Percentiles rank a stretch among this genome's conserved stretches.
Evolutionary conservation across 2,329 filamentous ascomycete species (phyloP).

Genomic region (Amauroascus verrucosus): DNA sequence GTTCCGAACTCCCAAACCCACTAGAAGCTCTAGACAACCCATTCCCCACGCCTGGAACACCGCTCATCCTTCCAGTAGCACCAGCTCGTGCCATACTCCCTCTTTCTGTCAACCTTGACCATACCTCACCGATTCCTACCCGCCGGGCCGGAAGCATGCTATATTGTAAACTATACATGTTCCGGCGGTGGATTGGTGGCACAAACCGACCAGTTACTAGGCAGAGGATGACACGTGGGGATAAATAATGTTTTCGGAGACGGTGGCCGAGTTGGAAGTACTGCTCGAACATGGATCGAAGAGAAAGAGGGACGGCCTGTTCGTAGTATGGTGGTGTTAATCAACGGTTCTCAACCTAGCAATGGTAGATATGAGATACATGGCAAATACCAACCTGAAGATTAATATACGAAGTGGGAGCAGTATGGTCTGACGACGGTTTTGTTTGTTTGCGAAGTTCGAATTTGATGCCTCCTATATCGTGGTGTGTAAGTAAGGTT

Average conservation of each 20-base stretch:
- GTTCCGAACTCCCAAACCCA: conserved; percentile 2
- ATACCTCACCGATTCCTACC: conserved; percentile 74
- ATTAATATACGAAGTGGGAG: conserved; percentile 70
- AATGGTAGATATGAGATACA: no score
- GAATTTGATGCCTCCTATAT: conserved; percentile 69
- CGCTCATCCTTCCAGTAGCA: conserved; percentile 20
- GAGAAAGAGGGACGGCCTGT: conserved; percentile 76
- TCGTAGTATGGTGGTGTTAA: neutral
- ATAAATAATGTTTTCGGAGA: conserved; percentile 90
- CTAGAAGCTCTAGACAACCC: conserved; percentile 26
- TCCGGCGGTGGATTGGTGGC: conserved; percentile 86
- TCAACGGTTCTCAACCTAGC: no score
- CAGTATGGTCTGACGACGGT: conserved; percentile 24
- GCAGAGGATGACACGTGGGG: conserved; percentile 75
- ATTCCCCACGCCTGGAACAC: conserved; percentile 21
- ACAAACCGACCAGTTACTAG: conserved; percentile 86
- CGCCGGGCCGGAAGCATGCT: conserved; percentile 85
- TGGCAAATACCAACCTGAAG: conserved; percentile 54
- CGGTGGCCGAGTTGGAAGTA: conserved; percentile 92
- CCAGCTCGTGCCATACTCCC: conserved; percentile 23
- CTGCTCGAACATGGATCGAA: conserved; percentile 91
- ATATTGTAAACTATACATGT: conserved; percentile 92
- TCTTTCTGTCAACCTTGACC: conserved; percentile 56
- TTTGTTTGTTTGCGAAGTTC: conserved; percentile 63
- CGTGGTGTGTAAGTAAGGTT: conserved; percentile 8